Evolutionary conservation across 1,284 basidiomycete species (phyloP).

Genomic region (Macrocybe sp.): DNA sequence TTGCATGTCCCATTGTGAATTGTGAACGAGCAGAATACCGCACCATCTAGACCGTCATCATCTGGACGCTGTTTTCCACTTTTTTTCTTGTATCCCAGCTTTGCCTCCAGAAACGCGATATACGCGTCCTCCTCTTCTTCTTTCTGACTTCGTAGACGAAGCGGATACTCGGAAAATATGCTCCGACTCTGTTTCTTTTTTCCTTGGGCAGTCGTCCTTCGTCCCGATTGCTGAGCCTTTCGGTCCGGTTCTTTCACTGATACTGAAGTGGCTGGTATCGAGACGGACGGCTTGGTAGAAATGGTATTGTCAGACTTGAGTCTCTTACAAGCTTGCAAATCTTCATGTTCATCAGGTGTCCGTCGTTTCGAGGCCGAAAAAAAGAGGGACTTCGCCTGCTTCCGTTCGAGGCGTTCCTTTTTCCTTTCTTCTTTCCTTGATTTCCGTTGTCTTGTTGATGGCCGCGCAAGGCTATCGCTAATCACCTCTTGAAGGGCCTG

Average conservation of each 20-base stretch:
- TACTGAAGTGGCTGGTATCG: not conserved
- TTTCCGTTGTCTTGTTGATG: constrained; percentile 15
- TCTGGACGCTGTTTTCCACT: constrained; percentile 33
- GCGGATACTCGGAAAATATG: constrained; percentile 1
- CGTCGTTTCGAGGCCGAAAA: constrained; percentile 31
- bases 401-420: constrained; percentile 50
- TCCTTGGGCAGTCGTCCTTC: constrained; percentile 14
- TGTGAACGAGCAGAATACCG: constrained; percentile 8
- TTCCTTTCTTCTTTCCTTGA: constrained; percentile 65
- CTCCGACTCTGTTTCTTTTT: not conserved
- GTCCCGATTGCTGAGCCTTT: not conserved
- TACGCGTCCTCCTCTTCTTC: constrained; percentile 71
- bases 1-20: not conserved
- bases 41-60: constrained; percentile 61
- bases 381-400: constrained; percentile 54
- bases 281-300: not conserved
- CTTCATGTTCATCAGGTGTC: constrained; percentile 34
- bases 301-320: constrained; percentile 14
- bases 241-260: too few species aligned
- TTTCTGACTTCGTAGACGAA: constrained; percentile 27
- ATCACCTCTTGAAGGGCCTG: too few species aligned
- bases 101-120: constrained; percentile 73
- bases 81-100: constrained; percentile 53
- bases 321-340: constrained; percentile 44
- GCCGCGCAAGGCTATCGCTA: too few species aligned